Conservation (phyloP, 176 grass and related monocot genomes). For the Areca catechu region DNA sequence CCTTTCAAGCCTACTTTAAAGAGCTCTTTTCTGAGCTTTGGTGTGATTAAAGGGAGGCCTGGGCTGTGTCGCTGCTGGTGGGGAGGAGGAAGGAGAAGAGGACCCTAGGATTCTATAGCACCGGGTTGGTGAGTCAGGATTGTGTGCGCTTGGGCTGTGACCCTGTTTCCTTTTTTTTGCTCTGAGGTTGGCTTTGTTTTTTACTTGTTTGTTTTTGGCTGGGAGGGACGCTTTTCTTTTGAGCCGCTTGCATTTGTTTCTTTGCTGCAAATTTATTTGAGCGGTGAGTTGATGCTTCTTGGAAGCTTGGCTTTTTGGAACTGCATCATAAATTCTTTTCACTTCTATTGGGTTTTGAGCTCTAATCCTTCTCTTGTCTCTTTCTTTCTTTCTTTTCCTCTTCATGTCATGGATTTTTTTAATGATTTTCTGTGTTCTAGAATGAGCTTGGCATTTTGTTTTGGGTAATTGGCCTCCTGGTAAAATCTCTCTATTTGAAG, state of each 20-base stretch:
- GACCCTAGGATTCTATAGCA: not conserved
- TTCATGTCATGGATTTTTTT: not conserved
- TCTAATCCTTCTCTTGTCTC: not conserved
- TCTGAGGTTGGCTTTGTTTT: slow-evolving; percentile 1
- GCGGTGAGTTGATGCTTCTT: slow-evolving; percentile 8
- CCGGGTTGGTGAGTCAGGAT: not conserved
- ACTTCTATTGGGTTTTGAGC: no score
- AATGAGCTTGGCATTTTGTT: no score
- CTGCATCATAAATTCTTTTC: not conserved
- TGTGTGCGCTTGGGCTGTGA: not conserved
- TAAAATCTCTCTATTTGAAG: no score
- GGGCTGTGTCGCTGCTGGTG: no score
- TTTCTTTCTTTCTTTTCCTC: not conserved
- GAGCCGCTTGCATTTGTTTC: slow-evolving; percentile 1
- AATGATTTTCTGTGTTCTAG: no score
- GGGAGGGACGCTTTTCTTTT: not conserved
- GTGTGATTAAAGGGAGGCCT: no score
- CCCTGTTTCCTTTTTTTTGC: not conserved
- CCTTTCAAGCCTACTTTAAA: no score
- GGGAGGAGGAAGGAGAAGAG: no score
- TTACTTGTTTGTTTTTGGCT: not conserved
- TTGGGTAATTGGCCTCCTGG: no score
- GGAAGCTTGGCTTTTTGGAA: slow-evolving; percentile 10
- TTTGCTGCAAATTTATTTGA: slow-evolving; percentile 3
- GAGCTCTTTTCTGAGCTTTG: no score